These are phyloP conservation scores for Spirogloea muscicola DNA, from an alignment of 139 green algal species.

Conservation along the genomic window DNA sequence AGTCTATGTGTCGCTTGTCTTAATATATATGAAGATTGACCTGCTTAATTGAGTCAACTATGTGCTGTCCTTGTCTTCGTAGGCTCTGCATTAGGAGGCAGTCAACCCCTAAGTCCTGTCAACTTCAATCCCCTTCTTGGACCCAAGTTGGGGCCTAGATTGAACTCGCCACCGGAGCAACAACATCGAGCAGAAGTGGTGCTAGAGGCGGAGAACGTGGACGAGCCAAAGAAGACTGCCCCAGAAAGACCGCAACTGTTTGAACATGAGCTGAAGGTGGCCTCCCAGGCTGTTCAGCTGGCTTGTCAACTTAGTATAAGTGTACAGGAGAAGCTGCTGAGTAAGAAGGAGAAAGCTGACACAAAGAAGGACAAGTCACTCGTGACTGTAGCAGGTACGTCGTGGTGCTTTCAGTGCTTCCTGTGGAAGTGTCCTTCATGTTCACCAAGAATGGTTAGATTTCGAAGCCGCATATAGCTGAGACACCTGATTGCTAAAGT, in stretches of 20 bases:
- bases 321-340: conserved; percentile 28
- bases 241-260: conserved; percentile 1
- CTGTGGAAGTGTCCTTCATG: not conserved
- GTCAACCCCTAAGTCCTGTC: too few species aligned
- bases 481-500: not conserved
- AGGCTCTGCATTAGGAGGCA: too few species aligned
- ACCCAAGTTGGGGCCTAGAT: too few species aligned
- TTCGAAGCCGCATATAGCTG: not conserved
- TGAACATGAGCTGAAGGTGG: conserved; percentile 30
- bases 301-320: conserved; percentile 23
- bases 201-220: not conserved
- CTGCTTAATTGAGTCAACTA: too few species aligned
- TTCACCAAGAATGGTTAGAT: not conserved
- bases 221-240: not conserved
- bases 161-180: too few species aligned
- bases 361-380: conserved; percentile 40
- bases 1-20: too few species aligned
- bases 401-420: not conserved
- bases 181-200: not conserved
- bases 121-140: too few species aligned
- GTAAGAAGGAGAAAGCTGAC: conserved; percentile 27
- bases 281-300: conserved; percentile 39
- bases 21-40: too few species aligned
- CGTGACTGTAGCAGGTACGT: conserved; percentile 38
- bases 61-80: too few species aligned